Evolutionary conservation across 345 rosid species (phyloP), one percentile per base, ranked within the genome.

Genomic region (Linum usitatissimum): DNA sequence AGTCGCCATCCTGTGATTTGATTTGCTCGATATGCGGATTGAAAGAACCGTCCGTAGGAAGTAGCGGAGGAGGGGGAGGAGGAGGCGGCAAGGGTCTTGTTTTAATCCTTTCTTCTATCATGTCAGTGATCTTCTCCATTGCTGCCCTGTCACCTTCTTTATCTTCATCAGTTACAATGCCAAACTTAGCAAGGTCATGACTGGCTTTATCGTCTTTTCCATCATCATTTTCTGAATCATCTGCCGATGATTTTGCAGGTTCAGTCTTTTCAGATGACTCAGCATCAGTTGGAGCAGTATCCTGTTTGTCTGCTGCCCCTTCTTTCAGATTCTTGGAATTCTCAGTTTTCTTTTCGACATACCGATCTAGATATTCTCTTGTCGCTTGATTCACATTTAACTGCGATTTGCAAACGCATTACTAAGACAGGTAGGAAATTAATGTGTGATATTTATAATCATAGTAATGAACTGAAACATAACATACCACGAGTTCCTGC

Each of bases 341-440:
- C 75, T 86, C 95, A 34, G 79, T 79, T 80, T 87, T 86, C 82
- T 81, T 93, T 66, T 81, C 81, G 56, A 93, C 97, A 76, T 83
- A 90, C 19, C 83, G 78, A 77, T 78, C 79, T 65, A 93, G 75
- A 78, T 87, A 93, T 59, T 86, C 90, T 73, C 73, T 86, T 57
- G 99, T 93, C 66, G 96, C 97, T 80, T 87, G 87, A 75, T 82
- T 84, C 73, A 87, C 88, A 71, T 93, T 93, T 59, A 93, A 77
- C 99, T 90, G 78, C 17, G 10, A 45, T 45, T 45, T 45, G 51
- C 51, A 45, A 45, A 6, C 51, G 28, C 51, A 45, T 45, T 6
- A 45, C 4, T 45, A 45, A 45, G 17, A 45, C 15, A 10, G 14
- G 51, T 3, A 45, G 10, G 17, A 0, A 45, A 34, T 34, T 9